These are phyloP conservation scores for Skeletonema menzelii DNA, from an alignment of 108 stramenopile species.

Conservation along the genomic window DNA sequence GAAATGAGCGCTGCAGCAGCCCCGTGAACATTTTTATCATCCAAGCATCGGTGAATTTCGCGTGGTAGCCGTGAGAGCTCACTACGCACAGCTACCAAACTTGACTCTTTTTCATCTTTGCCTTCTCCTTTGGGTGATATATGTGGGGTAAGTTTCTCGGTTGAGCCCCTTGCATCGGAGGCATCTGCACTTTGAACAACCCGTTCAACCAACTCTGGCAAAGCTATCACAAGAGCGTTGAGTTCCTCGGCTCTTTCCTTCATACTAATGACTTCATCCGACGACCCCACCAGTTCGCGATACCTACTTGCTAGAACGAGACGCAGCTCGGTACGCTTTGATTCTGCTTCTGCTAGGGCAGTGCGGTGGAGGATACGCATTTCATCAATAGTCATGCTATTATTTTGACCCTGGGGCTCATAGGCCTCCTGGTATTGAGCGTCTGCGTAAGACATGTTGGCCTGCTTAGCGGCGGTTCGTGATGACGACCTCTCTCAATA, in stretches of 20 bases:
- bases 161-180: not conserved
- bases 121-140: not conserved
- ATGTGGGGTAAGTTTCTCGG: constrained; percentile 2
- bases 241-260: constrained; percentile 75
- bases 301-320: constrained; percentile 85
- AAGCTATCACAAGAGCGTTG: constrained; percentile 59
- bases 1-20: constrained; percentile 63
- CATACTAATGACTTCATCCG: constrained; percentile 87
- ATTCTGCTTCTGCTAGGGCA: constrained; percentile 78
- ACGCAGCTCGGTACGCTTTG: constrained; percentile 85
- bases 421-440: not conserved
- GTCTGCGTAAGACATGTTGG: not conserved
- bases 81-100: constrained; percentile 27
- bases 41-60: constrained; percentile 70
- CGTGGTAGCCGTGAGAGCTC: constrained; percentile 61
- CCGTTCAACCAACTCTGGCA: constrained; percentile 68
- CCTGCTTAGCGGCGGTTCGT: too few species aligned
- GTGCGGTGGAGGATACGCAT: constrained; percentile 78
- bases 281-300: constrained; percentile 82
- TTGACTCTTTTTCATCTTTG: not conserved
- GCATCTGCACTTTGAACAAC: constrained; percentile 26
- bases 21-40: constrained; percentile 63
- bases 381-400: constrained; percentile 81
- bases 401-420: not conserved
- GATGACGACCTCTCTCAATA: not conserved